phyloP scores from a whole-genome alignment of 208 protist genomes.

The Angomonas deanei region DNA sequence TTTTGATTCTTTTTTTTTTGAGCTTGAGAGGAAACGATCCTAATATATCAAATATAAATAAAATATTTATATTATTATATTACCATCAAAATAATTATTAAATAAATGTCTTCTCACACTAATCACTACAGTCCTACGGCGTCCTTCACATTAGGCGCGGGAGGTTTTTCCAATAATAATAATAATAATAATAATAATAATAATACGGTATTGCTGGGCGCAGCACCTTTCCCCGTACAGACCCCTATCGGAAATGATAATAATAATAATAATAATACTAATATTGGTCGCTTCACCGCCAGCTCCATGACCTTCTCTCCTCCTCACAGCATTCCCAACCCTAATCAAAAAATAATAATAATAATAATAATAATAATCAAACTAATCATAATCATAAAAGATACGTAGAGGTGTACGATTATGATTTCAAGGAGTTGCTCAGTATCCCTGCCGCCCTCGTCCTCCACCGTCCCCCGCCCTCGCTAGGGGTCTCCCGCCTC shows the following conservation, averaged over 20 bases:
- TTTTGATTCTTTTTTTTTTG: no score
- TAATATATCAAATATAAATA: no score
- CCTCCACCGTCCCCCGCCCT: constrained; percentile 33
- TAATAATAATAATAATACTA: background rate
- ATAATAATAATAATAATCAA: constrained; percentile 14
- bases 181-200: constrained; percentile 7
- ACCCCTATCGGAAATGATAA: no score
- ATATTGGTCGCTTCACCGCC: background rate
- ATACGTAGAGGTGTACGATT: constrained; percentile 36
- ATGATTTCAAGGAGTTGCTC: constrained; percentile 48
- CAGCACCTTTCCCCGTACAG: no score
- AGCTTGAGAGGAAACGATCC: no score
- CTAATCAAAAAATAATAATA: constrained; percentile 6
- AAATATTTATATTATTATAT: no score
- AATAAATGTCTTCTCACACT: no score
- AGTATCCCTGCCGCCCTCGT: constrained; percentile 31
- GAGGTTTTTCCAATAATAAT: background rate
- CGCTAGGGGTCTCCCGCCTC: constrained; percentile 46
- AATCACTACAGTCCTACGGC: background rate
- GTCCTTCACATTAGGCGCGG: background rate
- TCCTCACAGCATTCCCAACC: constrained; percentile 4
- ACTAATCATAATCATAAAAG: constrained; percentile 4
- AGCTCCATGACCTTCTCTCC: constrained; percentile 1
- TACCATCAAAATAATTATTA: no score
- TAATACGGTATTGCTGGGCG: no score